Percentiles rank a stretch among this genome's conserved stretches.
Evolutionary conservation across 2,329 filamentous ascomycete species (phyloP).

Genomic region (Verticillium nonalfalfae): DNA sequence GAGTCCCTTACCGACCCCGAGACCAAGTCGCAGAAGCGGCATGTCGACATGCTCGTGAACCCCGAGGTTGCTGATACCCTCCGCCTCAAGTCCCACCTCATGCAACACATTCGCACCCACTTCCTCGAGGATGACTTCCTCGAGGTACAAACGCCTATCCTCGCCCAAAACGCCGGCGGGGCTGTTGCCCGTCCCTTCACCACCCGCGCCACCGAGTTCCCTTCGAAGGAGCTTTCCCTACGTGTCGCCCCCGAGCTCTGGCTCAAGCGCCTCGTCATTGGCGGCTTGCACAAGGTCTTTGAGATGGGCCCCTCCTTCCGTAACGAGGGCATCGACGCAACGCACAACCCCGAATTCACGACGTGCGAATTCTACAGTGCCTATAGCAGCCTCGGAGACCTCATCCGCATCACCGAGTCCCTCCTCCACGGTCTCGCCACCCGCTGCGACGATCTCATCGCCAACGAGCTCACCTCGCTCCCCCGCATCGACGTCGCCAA

Average conservation of each 20-base stretch:
- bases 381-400: slow-evolving; percentile 67
- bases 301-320: slow-evolving; percentile 91
- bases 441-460: slow-evolving; percentile 40
- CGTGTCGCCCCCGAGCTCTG: slow-evolving; percentile 92
- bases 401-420: slow-evolving; percentile 71
- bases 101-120: slow-evolving; percentile 67
- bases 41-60: slow-evolving; percentile 82
- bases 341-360: slow-evolving; percentile 95
- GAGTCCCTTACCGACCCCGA: slow-evolving; percentile 63
- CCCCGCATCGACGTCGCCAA: slow-evolving; percentile 39
- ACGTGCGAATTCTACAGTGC: slow-evolving; percentile 96
- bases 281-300: slow-evolving; percentile 82
- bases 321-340: slow-evolving; percentile 86
- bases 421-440: slow-evolving; percentile 56
- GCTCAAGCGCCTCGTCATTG: slow-evolving; percentile 86
- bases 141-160: slow-evolving; percentile 86
- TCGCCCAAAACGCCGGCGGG: slow-evolving; percentile 77
- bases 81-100: slow-evolving; percentile 66
- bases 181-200: slow-evolving; percentile 82
- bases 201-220: slow-evolving; percentile 71
- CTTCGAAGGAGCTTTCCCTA: slow-evolving; percentile 64
- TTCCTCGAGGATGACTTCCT: slow-evolving; percentile 68
- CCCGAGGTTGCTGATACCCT: slow-evolving; percentile 61
- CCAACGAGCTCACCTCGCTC: slow-evolving; percentile 36
- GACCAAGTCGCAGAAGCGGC: slow-evolving; percentile 67